These are phyloP conservation scores for Butyriboletus loyo DNA, from an alignment of 768 basidiomycete genomes.

Conservation along the genomic window DNA sequence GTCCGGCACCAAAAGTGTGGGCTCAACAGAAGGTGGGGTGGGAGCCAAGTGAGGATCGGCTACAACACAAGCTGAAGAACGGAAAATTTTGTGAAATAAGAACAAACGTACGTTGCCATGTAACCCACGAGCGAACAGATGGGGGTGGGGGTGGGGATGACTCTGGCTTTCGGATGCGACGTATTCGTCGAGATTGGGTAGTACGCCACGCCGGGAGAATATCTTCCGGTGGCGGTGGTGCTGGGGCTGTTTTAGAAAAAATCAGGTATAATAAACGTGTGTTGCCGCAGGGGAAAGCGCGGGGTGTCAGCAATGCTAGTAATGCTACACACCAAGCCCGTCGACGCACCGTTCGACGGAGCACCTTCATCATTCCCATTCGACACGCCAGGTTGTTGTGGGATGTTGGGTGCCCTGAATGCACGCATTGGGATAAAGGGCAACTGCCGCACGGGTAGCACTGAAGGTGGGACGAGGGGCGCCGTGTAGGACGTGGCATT, in stretches of 20 bases:
- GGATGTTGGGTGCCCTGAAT: background rate
- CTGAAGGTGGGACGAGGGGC: background rate
- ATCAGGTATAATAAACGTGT: background rate
- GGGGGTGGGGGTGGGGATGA: slow-evolving; percentile 22
- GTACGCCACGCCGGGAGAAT: too few species aligned
- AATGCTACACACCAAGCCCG: background rate
- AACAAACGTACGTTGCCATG: slow-evolving; percentile 56
- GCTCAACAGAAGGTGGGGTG: slow-evolving; percentile 52
- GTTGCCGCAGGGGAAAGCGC: background rate
- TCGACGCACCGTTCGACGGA: background rate
- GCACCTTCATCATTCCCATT: background rate
- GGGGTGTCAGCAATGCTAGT: background rate
- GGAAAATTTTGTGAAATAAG: background rate
- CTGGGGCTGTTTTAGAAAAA: background rate
- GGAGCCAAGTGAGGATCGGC: slow-evolving; percentile 54
- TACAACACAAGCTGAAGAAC: slow-evolving; percentile 20
- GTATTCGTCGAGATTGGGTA: too few species aligned
- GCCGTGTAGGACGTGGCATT: background rate
- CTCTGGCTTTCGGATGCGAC: too few species aligned
- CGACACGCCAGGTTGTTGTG: background rate
- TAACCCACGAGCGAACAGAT: slow-evolving; percentile 47
- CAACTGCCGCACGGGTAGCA: background rate
- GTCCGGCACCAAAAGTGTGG: slow-evolving; percentile 54
- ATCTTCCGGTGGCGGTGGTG: too few species aligned
- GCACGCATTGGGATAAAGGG: background rate